Conservation (phyloP, 305 asterid species). For the Rubia tinctorum region DNA sequence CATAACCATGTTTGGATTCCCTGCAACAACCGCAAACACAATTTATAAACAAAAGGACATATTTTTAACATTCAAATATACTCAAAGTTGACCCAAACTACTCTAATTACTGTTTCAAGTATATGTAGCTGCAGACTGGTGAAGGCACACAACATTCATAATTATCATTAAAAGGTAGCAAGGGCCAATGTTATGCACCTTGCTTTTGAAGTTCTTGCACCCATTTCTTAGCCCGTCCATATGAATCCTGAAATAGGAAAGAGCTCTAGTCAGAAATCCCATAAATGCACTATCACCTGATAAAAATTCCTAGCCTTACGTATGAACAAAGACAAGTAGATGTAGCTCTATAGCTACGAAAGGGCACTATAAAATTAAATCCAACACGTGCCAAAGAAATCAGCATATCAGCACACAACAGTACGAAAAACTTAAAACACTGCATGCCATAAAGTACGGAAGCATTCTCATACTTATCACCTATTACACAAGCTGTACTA, state of each 20-base stretch:
- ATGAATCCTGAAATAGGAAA: slow-evolving; percentile 59
- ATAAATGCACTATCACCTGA: background rate
- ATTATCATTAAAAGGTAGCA: background rate
- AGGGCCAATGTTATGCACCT: slow-evolving; percentile 41
- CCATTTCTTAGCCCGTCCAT: slow-evolving; percentile 88
- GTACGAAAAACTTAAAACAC: background rate
- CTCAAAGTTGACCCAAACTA: background rate
- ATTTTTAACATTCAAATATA: background rate
- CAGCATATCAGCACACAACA: background rate
- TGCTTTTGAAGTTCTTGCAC: slow-evolving; percentile 95
- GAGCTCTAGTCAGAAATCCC: background rate
- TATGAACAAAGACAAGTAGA: background rate
- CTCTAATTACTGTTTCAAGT: background rate
- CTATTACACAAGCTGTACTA: background rate
- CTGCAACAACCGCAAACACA: slow-evolving; percentile 27
- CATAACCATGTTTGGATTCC: slow-evolving; percentile 86
- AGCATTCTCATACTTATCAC: background rate
- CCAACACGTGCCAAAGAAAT: background rate
- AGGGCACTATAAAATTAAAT: too few relatives aligned
- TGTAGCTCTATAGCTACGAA: background rate
- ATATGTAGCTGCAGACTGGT: background rate
- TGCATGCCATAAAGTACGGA: background rate
- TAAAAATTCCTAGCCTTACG: background rate
- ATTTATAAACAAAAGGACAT: background rate
- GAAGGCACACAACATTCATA: background rate